phyloP scores from a whole-genome alignment of 257 asterid genomes.

The Phtheirospermum japonicum region DNA sequence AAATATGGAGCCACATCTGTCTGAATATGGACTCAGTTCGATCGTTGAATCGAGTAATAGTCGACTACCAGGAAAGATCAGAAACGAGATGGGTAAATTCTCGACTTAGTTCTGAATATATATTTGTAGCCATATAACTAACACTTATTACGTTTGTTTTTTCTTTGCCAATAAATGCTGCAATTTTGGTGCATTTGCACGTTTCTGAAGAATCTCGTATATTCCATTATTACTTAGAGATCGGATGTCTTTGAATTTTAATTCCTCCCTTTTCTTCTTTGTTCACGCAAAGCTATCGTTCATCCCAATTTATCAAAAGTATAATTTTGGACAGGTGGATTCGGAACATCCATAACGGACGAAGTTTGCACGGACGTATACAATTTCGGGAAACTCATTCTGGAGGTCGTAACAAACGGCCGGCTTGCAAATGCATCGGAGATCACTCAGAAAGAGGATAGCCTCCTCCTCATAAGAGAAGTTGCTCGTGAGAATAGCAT shows the following conservation, averaged over 20 bases:
- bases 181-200: background rate
- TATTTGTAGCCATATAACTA: background rate
- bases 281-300: too few species aligned
- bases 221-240: background rate
- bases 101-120: background rate
- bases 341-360: slow-evolving; percentile 38
- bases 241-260: background rate
- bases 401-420: slow-evolving; percentile 65
- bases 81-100: slow-evolving; percentile 56
- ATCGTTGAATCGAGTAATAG: slow-evolving; percentile 36
- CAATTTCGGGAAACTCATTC: slow-evolving; percentile 65
- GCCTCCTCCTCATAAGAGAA: slow-evolving; percentile 51
- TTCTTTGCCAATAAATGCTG: background rate
- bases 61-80: slow-evolving; percentile 27
- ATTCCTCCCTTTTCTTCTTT: too few species aligned
- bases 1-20: slow-evolving; percentile 81
- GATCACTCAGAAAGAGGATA: slow-evolving; percentile 35
- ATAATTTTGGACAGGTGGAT: slow-evolving; percentile 45
- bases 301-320: too few species aligned
- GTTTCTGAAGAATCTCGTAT: background rate
- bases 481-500: slow-evolving; percentile 45
- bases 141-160: background rate
- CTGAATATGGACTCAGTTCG: slow-evolving; percentile 62
- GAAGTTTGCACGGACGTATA: slow-evolving; percentile 65
- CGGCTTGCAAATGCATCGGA: slow-evolving; percentile 37